Base-by-base conservation (phyloP, 1,284 basidiomycete species). In the Schizopora paradoxa region DNA sequence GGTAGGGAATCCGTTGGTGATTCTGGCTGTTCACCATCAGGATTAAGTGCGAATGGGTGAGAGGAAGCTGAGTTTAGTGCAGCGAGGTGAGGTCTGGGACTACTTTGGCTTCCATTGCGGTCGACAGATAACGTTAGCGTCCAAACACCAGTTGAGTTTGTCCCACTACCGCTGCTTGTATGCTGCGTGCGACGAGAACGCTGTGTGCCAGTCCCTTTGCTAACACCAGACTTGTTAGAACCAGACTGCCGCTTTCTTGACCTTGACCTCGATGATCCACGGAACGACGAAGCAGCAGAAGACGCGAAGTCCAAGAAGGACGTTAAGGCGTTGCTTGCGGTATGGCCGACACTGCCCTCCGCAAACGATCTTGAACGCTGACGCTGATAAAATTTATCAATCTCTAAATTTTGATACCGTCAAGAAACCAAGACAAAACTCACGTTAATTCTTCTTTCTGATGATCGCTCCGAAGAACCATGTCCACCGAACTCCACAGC, bases 1-100 rank as follows among this genome's bases (percentile, higher is more conserved):
- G 82, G 80, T 43, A 83, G 65, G 43, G 81, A 84, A 40, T 84
- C 79, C 0, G 79, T 79, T 16, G 81, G 82, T 7, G 82, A 82
- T 25, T 61, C 64, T 14, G 52, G 54, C 7, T 39, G 33, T 28
- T 39, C 22, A 32, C 46, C 48, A 7, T 33, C 43, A 19, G 44
- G 46, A 32, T 32, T 39, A 38, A 50, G 23, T 19, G 48, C 44
- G 28, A 51, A 51, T 8, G 49, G 49, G 35, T 51, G 45, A 23
- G 26, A 38, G 18, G 49, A 47, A 13, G 23, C 35, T 4, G 38
- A 16, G 49, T 47, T 26, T 47, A 45, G 18, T 44, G 41, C 5
- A 45, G 45, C 6, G 45, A 45, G 13, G 28, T 25, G 6, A 44
- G 44, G 6, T 42, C 48, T 46, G 43, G 13, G 44, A 46, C 21